These are phyloP conservation scores for Globisporangium nagaii DNA, from an alignment of 352 stramenopile genomes.

Conservation along the genomic window DNA sequence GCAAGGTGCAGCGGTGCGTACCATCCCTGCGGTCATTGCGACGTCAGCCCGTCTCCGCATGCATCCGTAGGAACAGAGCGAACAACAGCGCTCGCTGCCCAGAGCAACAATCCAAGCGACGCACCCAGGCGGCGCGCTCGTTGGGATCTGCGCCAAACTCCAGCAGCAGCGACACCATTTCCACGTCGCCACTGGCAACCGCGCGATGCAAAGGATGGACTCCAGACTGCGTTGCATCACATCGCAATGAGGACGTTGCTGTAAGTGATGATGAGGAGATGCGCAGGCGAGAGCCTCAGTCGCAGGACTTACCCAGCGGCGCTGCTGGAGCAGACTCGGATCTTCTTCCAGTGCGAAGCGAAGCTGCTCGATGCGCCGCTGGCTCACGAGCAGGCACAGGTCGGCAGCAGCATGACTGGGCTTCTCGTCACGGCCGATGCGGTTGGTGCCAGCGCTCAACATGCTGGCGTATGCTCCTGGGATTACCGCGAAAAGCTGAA, in stretches of 20 bases:
- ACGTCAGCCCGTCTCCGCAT: background rate
- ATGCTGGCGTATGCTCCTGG: background rate
- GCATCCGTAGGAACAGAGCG: too few relatives aligned
- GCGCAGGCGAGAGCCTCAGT: too few relatives aligned
- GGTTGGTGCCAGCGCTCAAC: too few relatives aligned
- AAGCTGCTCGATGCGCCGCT: constrained; percentile 29
- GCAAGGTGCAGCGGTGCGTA: constrained; percentile 76
- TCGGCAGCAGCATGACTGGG: constrained; percentile 14
- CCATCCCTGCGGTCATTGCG: constrained; percentile 40
- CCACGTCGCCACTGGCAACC: constrained; percentile 31
- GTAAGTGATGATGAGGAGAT: too few relatives aligned
- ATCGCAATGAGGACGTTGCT: too few relatives aligned
- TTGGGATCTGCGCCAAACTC: constrained; percentile 41
- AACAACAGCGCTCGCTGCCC: too few relatives aligned
- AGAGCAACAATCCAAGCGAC: background rate
- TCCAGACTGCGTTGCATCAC: constrained; percentile 36
- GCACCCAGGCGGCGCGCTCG: constrained; percentile 56
- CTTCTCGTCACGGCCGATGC: background rate
- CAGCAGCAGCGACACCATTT: constrained; percentile 45
- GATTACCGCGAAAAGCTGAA: too few relatives aligned
- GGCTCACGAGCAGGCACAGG: constrained; percentile 52
- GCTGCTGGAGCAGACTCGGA: constrained; percentile 28
- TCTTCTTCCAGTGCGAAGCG: constrained; percentile 23
- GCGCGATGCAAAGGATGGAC: constrained; percentile 61
- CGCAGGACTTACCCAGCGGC: constrained; percentile 65